Conservation (phyloP, 176 grass and related monocot species). For the Aegilops speltoides region DNA sequence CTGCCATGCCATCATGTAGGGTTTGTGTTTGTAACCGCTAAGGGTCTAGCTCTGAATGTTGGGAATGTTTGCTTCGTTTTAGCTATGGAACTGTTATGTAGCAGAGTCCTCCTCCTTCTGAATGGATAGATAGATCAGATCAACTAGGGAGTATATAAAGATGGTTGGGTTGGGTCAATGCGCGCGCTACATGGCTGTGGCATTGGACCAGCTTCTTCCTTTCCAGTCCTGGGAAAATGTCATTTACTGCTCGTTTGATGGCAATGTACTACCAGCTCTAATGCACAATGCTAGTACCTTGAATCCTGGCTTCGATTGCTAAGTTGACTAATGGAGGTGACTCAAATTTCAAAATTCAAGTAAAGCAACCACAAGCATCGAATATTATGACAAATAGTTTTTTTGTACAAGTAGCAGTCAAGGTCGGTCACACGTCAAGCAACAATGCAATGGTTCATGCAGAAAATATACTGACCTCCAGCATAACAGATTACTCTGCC, state of each 20-base stretch:
- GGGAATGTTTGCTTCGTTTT: slow-evolving; percentile 32
- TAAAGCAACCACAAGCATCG: not conserved
- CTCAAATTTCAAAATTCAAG: not conserved
- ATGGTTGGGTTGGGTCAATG: slow-evolving; percentile 22
- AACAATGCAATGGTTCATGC: not conserved
- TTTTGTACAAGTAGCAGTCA: not conserved
- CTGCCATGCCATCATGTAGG: not conserved
- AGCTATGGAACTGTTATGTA: slow-evolving; percentile 26
- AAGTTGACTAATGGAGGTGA: not conserved
- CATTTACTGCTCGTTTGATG: slow-evolving; percentile 19
- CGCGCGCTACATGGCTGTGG: slow-evolving; percentile 8
- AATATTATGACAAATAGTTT: not conserved
- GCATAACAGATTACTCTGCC: not conserved
- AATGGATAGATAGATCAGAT: slow-evolving; percentile 44
- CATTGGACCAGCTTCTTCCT: slow-evolving; percentile 26
- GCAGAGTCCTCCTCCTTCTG: slow-evolving; percentile 15
- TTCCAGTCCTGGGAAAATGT: not conserved
- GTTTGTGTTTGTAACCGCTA: not conserved
- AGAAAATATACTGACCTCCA: slow-evolving; percentile 3
- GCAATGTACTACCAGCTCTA: slow-evolving; percentile 17
- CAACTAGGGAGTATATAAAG: slow-evolving; percentile 44
- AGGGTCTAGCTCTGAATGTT: slow-evolving; percentile 25
- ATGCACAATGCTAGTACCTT: not conserved
- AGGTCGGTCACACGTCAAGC: not conserved
- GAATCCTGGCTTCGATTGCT: not conserved